Percentiles rank a stretch among this genome's conserved stretches.
Evolutionary conservation across 768 basidiomycete species (phyloP).

Genomic region (Hebeloma cylindrosporum): DNA sequence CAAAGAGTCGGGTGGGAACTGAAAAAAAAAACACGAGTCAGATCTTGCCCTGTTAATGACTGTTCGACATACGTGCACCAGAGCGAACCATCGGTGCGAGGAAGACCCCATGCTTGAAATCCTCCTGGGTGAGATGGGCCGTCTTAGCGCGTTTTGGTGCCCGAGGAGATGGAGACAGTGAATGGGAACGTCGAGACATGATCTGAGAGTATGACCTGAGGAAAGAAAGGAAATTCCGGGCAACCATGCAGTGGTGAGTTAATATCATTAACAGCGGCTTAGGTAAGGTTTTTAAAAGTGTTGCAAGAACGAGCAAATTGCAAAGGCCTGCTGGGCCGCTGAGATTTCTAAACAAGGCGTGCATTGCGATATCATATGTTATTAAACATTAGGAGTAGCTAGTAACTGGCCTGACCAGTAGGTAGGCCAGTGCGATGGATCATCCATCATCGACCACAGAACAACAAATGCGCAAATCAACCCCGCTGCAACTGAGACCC

Average conservation of each 20-base stretch:
- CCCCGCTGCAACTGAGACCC: constrained; percentile 4
- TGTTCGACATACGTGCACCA: constrained; percentile 65
- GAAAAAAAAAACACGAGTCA: constrained; percentile 4
- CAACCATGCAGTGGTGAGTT: too few relatives aligned
- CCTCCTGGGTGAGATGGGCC: constrained; percentile 61
- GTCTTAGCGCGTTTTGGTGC: constrained; percentile 54
- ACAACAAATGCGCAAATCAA: constrained; percentile 15
- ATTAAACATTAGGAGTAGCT: too few relatives aligned
- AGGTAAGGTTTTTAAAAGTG: too few relatives aligned
- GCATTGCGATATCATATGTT: too few relatives aligned
- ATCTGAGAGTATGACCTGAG: background rate
- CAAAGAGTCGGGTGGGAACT: constrained; percentile 86
- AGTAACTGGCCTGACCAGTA: constrained; percentile 6
- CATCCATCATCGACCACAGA: constrained; percentile 13
- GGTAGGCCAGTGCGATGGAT: constrained; percentile 6
- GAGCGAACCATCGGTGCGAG: constrained; percentile 99
- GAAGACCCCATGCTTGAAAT: constrained; percentile 88
- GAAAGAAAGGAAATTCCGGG: background rate
- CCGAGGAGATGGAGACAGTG: constrained; percentile 47
- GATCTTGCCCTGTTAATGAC: background rate
- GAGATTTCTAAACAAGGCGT: too few relatives aligned
- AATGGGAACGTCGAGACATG: constrained; percentile 53
- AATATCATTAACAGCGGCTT: too few relatives aligned
- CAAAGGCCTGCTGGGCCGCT: too few relatives aligned
- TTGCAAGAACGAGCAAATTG: too few relatives aligned